A percentile compares a stretch with the other conserved stretches of the same genome.
Conservation (phyloP, 805 yeast genomes). For the Jamesozyma hellenica region DNA sequence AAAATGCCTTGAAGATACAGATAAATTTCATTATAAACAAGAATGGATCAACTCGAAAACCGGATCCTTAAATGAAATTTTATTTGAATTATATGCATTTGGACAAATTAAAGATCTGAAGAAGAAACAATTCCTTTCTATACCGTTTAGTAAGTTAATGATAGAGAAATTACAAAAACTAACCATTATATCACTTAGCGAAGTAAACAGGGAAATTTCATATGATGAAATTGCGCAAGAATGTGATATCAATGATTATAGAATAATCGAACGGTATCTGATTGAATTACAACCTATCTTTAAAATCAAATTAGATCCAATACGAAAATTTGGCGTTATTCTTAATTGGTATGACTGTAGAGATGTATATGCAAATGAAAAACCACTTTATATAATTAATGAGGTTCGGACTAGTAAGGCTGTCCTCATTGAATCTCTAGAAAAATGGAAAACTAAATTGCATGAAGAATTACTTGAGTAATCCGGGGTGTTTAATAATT, state of each 20-base stretch:
- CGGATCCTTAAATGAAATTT: background rate
- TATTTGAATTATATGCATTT: slow-evolving; percentile 22
- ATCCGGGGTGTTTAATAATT: slow-evolving; percentile 1
- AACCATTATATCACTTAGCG: slow-evolving; percentile 17
- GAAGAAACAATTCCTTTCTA: background rate
- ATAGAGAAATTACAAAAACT: slow-evolving; percentile 16
- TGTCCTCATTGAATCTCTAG: slow-evolving; percentile 5
- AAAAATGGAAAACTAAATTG: slow-evolving; percentile 14
- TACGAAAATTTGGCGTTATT: slow-evolving; percentile 9
- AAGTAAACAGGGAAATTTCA: slow-evolving; percentile 9
- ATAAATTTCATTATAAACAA: slow-evolving; percentile 17
- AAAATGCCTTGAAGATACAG: slow-evolving; percentile 13
- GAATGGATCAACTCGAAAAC: slow-evolving; percentile 16
- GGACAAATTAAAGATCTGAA: slow-evolving; percentile 17
- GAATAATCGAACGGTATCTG: slow-evolving; percentile 16
- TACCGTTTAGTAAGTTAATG: slow-evolving; percentile 9
- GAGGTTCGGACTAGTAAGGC: slow-evolving; percentile 2
- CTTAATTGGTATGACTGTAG: slow-evolving; percentile 14
- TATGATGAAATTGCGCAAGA: slow-evolving; percentile 9
- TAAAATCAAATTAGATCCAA: slow-evolving; percentile 16
- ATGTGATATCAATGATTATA: slow-evolving; percentile 8
- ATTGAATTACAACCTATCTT: slow-evolving; percentile 16
- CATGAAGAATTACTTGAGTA: slow-evolving; percentile 6
- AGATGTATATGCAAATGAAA: slow-evolving; percentile 21
- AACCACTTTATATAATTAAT: slow-evolving; percentile 4